These are phyloP conservation scores for Fusarium nygamai DNA, from an alignment of 2,329 filamentous ascomycete species.

Conservation along the genomic window DNA sequence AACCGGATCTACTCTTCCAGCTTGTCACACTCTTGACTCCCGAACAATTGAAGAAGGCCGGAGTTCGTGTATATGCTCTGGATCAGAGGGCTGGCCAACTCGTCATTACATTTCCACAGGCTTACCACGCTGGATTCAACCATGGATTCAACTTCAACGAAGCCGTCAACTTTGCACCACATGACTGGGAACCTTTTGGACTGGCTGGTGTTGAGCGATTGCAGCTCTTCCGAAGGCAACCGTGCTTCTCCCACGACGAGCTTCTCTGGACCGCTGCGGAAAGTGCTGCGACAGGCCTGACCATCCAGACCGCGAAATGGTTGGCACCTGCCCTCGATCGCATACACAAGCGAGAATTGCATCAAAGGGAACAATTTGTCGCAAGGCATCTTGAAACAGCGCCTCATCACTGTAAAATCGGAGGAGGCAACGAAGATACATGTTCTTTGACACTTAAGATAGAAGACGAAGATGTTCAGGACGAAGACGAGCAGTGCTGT, in stretches of 20 bases:
- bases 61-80: slow-evolving; percentile 92
- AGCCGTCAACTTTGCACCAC: slow-evolving; percentile 95
- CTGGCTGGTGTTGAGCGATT: slow-evolving; percentile 86
- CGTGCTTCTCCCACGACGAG: slow-evolving; percentile 98
- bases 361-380: slow-evolving; percentile 74
- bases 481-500: slow-evolving; percentile 96
- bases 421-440: slow-evolving; percentile 57
- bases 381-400: slow-evolving; percentile 67
- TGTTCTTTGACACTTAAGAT: slow-evolving; percentile 72
- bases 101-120: slow-evolving; percentile 95
- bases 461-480: slow-evolving; percentile 79
- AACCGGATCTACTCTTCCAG: slow-evolving; percentile 95
- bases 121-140: slow-evolving; percentile 98
- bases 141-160: slow-evolving; percentile 99
- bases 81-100: slow-evolving; percentile 96
- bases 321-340: slow-evolving; percentile 85
- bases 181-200: slow-evolving; percentile 94
- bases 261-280: slow-evolving; percentile 90
- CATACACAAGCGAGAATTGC: slow-evolving; percentile 77
- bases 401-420: slow-evolving; percentile 61
- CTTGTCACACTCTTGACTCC: slow-evolving; percentile 95
- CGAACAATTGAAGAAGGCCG: slow-evolving; percentile 90
- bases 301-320: slow-evolving; percentile 95
- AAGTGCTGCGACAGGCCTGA: slow-evolving; percentile 70
- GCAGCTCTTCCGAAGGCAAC: slow-evolving; percentile 87